Percentiles rank a stretch among this genome's conserved stretches.
Conservation (phyloP, 257 asterid species). For the Mitragyna speciosa region DNA sequence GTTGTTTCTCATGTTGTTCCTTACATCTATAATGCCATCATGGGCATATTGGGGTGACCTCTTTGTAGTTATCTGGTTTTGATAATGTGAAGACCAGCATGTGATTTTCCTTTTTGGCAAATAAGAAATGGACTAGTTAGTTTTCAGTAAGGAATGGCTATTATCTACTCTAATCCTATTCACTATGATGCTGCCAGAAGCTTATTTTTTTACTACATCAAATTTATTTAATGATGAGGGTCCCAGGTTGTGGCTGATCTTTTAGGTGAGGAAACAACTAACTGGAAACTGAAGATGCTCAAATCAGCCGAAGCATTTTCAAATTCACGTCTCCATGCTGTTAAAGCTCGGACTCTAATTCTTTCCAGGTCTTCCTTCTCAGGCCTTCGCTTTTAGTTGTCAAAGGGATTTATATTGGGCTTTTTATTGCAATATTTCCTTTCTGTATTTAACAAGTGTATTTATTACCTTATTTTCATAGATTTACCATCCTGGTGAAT, state of each 20-base stretch:
- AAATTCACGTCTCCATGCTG: constrained; percentile 90
- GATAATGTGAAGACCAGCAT: neutral
- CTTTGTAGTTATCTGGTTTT: neutral
- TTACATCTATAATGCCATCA: neutral
- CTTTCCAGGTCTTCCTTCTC: constrained; percentile 56
- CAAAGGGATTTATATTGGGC: neutral
- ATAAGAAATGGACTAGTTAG: neutral
- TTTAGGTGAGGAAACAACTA: constrained; percentile 48
- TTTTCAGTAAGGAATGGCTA: neutral
- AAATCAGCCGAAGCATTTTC: constrained; percentile 69
- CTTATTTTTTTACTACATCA: neutral
- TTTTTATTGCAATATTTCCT: neutral
- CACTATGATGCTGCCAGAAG: constrained; percentile 1
- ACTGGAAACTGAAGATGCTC: constrained; percentile 69
- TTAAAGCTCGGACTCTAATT: constrained; percentile 70
- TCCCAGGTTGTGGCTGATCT: constrained; percentile 56
- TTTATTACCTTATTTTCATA: neutral
- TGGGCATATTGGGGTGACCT: neutral
- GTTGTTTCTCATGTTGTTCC: neutral
- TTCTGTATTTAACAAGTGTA: neutral
- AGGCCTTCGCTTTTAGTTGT: constrained; percentile 1
- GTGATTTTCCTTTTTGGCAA: neutral
- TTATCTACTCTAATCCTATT: neutral
- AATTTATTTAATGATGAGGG: constrained; percentile 23
- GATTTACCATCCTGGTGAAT: neutral